These are phyloP conservation scores for Danielia reshetovae DNA, from an alignment of 805 yeast species.

Conservation along the genomic window DNA sequence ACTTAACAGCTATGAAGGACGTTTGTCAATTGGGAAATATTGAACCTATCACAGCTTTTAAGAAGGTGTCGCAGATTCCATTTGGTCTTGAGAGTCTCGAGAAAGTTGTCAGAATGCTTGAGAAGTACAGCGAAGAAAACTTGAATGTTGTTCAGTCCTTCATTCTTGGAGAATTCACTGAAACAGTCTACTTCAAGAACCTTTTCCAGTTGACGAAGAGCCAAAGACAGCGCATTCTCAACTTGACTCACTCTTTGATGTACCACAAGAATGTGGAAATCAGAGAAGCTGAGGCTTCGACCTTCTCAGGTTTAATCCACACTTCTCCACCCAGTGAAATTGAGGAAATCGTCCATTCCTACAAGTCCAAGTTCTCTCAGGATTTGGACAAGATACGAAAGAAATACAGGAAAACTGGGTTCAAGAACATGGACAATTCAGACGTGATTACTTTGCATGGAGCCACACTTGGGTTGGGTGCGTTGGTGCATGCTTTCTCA, in stretches of 20 bases:
- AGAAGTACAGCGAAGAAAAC: conserved; percentile 28
- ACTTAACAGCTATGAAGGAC: conserved; percentile 66
- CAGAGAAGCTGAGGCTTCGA: conserved; percentile 65
- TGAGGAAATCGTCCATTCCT: conserved; percentile 38
- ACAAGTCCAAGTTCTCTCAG: conserved; percentile 27
- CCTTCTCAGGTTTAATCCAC: conserved; percentile 79
- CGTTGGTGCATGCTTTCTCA: conserved; percentile 85
- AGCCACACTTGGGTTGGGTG: conserved; percentile 83
- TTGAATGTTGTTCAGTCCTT: conserved; percentile 49
- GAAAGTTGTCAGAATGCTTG: conserved; percentile 35
- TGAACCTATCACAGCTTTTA: conserved; percentile 47
- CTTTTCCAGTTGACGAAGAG: conserved; percentile 47
- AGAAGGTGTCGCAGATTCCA: conserved; percentile 41
- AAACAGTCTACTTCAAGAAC: conserved; percentile 67
- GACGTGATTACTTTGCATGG: conserved; percentile 64
- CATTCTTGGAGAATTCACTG: conserved; percentile 64
- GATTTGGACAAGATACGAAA: conserved; percentile 40
- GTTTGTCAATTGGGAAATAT: conserved; percentile 69
- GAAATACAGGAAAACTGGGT: conserved; percentile 35
- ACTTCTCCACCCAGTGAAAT: conserved; percentile 47
- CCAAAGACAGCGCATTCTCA: conserved; percentile 49
- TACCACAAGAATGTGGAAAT: conserved; percentile 68
- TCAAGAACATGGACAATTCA: conserved; percentile 33
- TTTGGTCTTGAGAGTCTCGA: conserved; percentile 20
- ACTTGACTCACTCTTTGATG: conserved; percentile 49